Evolutionary conservation across 73 alveolate genomes (phyloP).

Genomic region (Tetrahymena elliotti): DNA sequence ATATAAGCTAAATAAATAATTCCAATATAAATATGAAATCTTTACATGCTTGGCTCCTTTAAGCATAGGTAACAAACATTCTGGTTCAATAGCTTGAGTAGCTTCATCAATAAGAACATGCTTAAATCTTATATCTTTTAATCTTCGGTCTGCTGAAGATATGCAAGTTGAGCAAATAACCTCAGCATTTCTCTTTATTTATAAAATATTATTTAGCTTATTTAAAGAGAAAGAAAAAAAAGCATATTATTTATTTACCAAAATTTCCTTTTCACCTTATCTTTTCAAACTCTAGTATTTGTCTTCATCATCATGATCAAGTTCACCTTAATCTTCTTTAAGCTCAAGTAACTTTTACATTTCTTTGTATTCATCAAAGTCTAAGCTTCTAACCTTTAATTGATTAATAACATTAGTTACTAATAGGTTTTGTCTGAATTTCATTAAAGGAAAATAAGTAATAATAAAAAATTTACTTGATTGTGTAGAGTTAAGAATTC

Average conservation of each 20-base stretch:
- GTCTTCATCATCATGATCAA: slow-evolving; percentile 26
- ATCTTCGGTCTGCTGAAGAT: slow-evolving; percentile 36
- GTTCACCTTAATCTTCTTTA: slow-evolving; percentile 33
- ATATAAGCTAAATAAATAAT: neutral
- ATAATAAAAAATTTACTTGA: slow-evolving; percentile 8
- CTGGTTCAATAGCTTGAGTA: slow-evolving; percentile 97
- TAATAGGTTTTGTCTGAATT: too few relatives aligned
- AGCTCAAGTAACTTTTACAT: slow-evolving; percentile 24
- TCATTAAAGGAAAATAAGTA: too few relatives aligned
- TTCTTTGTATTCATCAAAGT: slow-evolving; percentile 17
- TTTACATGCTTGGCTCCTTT: slow-evolving; percentile 93
- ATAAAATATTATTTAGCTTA: neutral
- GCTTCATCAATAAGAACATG: slow-evolving; percentile 82
- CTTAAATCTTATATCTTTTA: slow-evolving; percentile 29
- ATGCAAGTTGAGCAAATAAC: slow-evolving; percentile 47
- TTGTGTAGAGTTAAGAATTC: slow-evolving; percentile 93
- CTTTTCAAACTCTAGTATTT: slow-evolving; percentile 18
- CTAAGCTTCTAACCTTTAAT: slow-evolving; percentile 10
- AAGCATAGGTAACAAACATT: slow-evolving; percentile 92
- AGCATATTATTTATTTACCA: too few relatives aligned
- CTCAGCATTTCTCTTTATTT: slow-evolving; percentile 9
- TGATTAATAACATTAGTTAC: too few relatives aligned
- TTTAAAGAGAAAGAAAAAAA: too few relatives aligned
- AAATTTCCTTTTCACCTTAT: slow-evolving; percentile 36
- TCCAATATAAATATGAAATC: neutral